These are phyloP conservation scores for Rhodotorula sphaerocarpa DNA, from an alignment of 768 basidiomycete species.

Conservation along the genomic window DNA sequence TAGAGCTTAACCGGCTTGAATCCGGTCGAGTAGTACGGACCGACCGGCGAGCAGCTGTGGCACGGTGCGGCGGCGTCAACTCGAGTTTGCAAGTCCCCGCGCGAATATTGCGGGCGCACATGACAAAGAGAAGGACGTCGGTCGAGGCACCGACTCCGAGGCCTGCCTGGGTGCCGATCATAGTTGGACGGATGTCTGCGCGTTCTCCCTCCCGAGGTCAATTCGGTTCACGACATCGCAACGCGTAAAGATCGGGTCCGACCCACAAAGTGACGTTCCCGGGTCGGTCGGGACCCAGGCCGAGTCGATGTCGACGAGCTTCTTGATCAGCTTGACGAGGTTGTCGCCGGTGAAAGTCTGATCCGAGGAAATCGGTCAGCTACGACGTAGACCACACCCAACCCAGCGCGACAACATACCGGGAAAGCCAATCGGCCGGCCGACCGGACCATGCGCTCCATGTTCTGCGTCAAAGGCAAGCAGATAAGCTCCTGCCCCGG, in stretches of 20 bases:
- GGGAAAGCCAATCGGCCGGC: slow-evolving; percentile 52
- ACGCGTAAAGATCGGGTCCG: too few relatives aligned
- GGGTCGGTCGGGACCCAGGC: slow-evolving; percentile 84
- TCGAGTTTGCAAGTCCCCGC: too few relatives aligned
- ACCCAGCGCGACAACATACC: neutral
- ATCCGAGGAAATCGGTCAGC: neutral
- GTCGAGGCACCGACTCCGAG: slow-evolving; percentile 63
- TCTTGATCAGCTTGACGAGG: slow-evolving; percentile 70
- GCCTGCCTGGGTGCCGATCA: slow-evolving; percentile 51
- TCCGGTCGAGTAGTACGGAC: slow-evolving; percentile 51
- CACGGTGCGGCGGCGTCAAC: neutral
- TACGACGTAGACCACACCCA: neutral
- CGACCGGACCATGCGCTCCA: slow-evolving; percentile 86
- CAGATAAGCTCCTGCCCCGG: neutral
- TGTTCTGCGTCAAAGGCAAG: slow-evolving; percentile 58
- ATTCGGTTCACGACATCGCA: too few relatives aligned
- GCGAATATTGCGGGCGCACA: slow-evolving; percentile 48
- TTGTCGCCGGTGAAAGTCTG: slow-evolving; percentile 67
- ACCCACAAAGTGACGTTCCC: slow-evolving; percentile 67
- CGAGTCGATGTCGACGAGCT: slow-evolving; percentile 71
- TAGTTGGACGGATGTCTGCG: slow-evolving; percentile 64
- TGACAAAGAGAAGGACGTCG: slow-evolving; percentile 76
- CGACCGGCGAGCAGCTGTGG: slow-evolving; percentile 51
- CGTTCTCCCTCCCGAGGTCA: neutral
- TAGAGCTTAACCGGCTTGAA: slow-evolving; percentile 52